A percentile compares a stretch with the other conserved stretches of the same genome.
phyloP scores from a whole-genome alignment of 2,329 filamentous ascomycete species.

The Sarocladium strictum region DNA sequence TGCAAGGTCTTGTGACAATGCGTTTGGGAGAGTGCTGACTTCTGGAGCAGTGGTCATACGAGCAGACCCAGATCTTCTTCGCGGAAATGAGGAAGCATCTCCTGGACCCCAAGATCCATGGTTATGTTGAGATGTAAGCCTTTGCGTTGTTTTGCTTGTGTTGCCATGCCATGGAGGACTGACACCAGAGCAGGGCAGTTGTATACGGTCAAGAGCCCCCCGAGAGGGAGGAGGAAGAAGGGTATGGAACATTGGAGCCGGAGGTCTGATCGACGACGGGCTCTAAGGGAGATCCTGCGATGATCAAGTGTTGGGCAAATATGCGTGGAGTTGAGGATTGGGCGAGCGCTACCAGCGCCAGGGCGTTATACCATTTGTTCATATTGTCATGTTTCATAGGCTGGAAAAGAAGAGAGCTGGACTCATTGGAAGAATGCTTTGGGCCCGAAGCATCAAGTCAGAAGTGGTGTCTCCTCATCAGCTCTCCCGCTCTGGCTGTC shows the following conservation, averaged over 20 bases:
- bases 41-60: background rate
- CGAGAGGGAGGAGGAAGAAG: background rate
- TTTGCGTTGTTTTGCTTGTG: background rate
- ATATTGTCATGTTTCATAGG: too few relatives aligned
- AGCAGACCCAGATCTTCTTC: conserved; percentile 6
- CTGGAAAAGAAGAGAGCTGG: too few relatives aligned
- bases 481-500: background rate
- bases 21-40: too few relatives aligned
- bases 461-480: conserved; percentile 29
- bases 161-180: background rate
- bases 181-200: background rate
- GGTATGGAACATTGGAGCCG: background rate
- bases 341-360: too few relatives aligned
- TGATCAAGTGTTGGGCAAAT: too few relatives aligned
- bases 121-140: conserved; percentile 2
- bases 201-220: background rate
- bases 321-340: too few relatives aligned
- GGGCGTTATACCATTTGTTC: too few relatives aligned
- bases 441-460: conserved; percentile 15
- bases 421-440: background rate
- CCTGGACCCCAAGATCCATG: conserved; percentile 2
- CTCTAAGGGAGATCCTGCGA: too few relatives aligned
- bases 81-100: background rate
- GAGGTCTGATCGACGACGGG: too few relatives aligned
- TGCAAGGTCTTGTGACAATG: too few relatives aligned